phyloP scores from a whole-genome alignment of 345 rosid genomes.

The Viola odorata region DNA sequence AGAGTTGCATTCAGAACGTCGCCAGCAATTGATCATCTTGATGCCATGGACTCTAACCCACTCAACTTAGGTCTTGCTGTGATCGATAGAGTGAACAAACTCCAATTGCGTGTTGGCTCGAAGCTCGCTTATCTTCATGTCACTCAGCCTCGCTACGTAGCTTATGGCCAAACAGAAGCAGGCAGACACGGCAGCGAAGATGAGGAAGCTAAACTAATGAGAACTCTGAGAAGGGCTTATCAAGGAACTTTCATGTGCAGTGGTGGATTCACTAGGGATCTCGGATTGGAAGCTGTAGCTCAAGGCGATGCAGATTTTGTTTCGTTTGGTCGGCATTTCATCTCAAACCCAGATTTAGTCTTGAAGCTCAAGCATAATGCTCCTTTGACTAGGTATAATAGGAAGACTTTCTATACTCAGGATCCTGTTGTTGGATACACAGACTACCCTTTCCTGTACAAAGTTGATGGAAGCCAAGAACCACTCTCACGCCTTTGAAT shows the following conservation, averaged over 20 bases:
- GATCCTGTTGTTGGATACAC: conserved; percentile 76
- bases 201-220: conserved; percentile 49
- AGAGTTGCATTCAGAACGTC: conserved; percentile 67
- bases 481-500: conserved; percentile 28
- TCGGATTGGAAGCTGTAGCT: conserved; percentile 61
- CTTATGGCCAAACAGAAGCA: conserved; percentile 52
- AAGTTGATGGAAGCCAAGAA: neutral
- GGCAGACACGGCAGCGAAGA: conserved; percentile 55
- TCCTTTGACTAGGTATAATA: conserved; percentile 47
- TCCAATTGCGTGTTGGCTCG: conserved; percentile 41
- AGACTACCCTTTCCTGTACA: conserved; percentile 51
- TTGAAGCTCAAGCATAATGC: conserved; percentile 47
- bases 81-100: conserved; percentile 50
- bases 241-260: conserved; percentile 69
- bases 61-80: conserved; percentile 58
- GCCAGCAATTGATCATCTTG: conserved; percentile 76
- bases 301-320: conserved; percentile 71
- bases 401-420: conserved; percentile 67
- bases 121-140: conserved; percentile 73
- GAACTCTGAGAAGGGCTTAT: conserved; percentile 44
- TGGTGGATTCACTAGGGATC: conserved; percentile 68
- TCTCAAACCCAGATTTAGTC: conserved; percentile 81
- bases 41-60: conserved; percentile 79
- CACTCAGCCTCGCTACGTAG: conserved; percentile 73
- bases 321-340: conserved; percentile 70